These are phyloP conservation scores for Neurospora sp. DNA, from an alignment of 2,329 filamentous ascomycete species.

Conservation along the genomic window DNA sequence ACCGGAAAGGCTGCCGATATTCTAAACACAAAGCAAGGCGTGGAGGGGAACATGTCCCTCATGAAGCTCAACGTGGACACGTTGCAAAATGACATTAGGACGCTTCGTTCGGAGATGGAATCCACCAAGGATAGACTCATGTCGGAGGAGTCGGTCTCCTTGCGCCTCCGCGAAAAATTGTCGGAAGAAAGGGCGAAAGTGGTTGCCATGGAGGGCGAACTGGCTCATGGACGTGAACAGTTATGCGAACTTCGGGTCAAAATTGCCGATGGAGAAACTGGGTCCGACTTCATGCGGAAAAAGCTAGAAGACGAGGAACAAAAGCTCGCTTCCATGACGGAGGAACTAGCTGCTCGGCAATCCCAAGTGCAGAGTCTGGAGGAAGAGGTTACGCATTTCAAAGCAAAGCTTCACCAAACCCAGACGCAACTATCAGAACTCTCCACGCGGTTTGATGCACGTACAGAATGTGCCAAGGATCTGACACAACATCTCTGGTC, in stretches of 20 bases:
- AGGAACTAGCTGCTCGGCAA: constrained; percentile 64
- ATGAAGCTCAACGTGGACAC: constrained; percentile 54
- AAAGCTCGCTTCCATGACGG: constrained; percentile 55
- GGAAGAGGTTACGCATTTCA: constrained; percentile 60
- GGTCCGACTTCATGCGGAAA: constrained; percentile 67
- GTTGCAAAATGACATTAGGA: constrained; percentile 42
- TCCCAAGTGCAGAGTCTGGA: constrained; percentile 68
- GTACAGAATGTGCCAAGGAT: constrained; percentile 66
- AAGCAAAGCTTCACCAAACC: constrained; percentile 50
- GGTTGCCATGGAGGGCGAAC: constrained; percentile 43
- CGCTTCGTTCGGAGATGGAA: constrained; percentile 48
- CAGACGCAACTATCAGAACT: constrained; percentile 42
- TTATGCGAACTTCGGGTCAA: constrained; percentile 58
- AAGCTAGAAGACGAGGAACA: constrained; percentile 66
- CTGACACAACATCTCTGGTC: constrained; percentile 73
- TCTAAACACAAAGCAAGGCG: constrained; percentile 46
- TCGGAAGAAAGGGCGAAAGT: constrained; percentile 44
- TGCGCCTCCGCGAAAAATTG: constrained; percentile 43
- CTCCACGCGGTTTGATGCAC: constrained; percentile 53
- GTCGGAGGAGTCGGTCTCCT: constrained; percentile 38
- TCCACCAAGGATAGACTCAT: constrained; percentile 41
- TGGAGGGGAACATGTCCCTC: constrained; percentile 49
- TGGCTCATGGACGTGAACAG: constrained; percentile 57
- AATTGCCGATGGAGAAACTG: constrained; percentile 74
- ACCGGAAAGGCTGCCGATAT: constrained; percentile 47